Evolutionary conservation across 176 grass and related monocot genomes (phyloP).

Genomic region (Saccharum officinarum): DNA sequence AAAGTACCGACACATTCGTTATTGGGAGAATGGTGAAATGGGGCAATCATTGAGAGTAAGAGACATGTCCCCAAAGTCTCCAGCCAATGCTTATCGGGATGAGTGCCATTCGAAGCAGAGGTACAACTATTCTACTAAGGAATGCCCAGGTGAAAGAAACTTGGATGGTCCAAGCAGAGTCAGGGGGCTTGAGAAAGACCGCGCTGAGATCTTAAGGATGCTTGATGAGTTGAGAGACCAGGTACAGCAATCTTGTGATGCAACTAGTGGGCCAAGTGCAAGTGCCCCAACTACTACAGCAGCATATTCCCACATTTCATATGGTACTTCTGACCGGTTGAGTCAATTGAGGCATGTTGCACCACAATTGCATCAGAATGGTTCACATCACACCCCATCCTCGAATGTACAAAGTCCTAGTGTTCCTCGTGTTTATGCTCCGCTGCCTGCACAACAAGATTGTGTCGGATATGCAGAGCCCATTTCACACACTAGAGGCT

Average conservation of each 20-base stretch:
- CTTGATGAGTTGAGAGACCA: slow-evolving; percentile 94
- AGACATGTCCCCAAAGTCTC: slow-evolving; percentile 28
- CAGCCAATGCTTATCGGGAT: slow-evolving; percentile 24
- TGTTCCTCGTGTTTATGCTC: slow-evolving; percentile 54
- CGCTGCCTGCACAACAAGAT: slow-evolving; percentile 40
- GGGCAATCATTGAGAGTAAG: slow-evolving; percentile 33
- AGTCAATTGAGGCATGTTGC: slow-evolving; percentile 43
- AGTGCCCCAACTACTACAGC: slow-evolving; percentile 32
- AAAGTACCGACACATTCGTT: slow-evolving; percentile 55
- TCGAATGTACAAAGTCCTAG: slow-evolving; percentile 40
- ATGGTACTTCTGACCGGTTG: slow-evolving; percentile 32
- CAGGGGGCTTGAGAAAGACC: slow-evolving; percentile 77
- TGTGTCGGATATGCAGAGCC: slow-evolving; percentile 53
- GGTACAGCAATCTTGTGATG: slow-evolving; percentile 72
- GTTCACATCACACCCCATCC: slow-evolving; percentile 31
- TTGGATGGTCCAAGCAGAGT: slow-evolving; percentile 69
- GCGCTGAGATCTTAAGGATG: slow-evolving; percentile 69
- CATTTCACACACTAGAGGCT: slow-evolving; percentile 25
- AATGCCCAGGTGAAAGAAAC: slow-evolving; percentile 25
- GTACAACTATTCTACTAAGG: slow-evolving; percentile 32
- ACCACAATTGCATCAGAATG: slow-evolving; percentile 46
- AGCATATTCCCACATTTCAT: slow-evolving; percentile 41
- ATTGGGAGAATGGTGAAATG: slow-evolving; percentile 42
- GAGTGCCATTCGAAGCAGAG: slow-evolving; percentile 33
- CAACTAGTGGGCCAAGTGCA: slow-evolving; percentile 37